phyloP scores from a whole-genome alignment of 1,284 basidiomycete species.

The Pholiota adiposa region DNA sequence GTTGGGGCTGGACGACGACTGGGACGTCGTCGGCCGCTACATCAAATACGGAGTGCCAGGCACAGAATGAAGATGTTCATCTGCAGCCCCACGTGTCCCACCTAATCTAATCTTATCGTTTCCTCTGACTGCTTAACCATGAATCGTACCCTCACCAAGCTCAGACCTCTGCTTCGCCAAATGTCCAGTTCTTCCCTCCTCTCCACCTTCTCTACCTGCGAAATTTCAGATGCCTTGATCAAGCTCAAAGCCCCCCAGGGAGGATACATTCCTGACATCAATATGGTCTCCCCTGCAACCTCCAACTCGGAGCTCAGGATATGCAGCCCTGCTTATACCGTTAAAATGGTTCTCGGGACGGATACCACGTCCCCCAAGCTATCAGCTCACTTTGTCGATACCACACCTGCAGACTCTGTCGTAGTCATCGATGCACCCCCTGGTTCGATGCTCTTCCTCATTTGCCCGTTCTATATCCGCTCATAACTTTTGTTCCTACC shows the following conservation, averaged over 20 bases:
- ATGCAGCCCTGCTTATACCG: constrained; percentile 88
- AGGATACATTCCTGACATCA: constrained; percentile 84
- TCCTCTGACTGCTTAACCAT: constrained; percentile 13
- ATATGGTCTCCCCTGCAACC: constrained; percentile 52
- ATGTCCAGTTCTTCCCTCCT: constrained; percentile 37
- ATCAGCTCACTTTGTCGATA: constrained; percentile 85
- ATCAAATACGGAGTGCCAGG: not conserved
- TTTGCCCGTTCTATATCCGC: constrained; percentile 23
- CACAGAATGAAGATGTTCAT: not conserved
- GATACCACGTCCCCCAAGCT: constrained; percentile 71
- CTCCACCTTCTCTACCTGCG: constrained; percentile 67
- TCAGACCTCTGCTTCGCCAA: constrained; percentile 14
- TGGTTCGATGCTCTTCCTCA: constrained; percentile 44
- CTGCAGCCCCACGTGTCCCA: constrained; percentile 17
- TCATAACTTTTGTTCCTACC: constrained; percentile 10
- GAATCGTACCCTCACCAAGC: constrained; percentile 20
- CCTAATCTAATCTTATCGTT: constrained; percentile 26
- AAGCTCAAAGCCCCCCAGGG: constrained; percentile 81
- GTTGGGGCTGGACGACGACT: constrained; percentile 6
- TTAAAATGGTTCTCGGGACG: constrained; percentile 78
- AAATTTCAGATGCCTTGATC: constrained; percentile 91
- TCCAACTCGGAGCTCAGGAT: constrained; percentile 40
- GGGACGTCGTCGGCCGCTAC: constrained; percentile 13
- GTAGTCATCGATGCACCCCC: constrained; percentile 82
- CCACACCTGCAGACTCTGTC: constrained; percentile 66